Percentiles rank a stretch among this genome's conserved stretches.
These are phyloP conservation scores for Monsonia emarginata DNA, from an alignment of 441 rosid genomes.

Conservation along the genomic window DNA sequence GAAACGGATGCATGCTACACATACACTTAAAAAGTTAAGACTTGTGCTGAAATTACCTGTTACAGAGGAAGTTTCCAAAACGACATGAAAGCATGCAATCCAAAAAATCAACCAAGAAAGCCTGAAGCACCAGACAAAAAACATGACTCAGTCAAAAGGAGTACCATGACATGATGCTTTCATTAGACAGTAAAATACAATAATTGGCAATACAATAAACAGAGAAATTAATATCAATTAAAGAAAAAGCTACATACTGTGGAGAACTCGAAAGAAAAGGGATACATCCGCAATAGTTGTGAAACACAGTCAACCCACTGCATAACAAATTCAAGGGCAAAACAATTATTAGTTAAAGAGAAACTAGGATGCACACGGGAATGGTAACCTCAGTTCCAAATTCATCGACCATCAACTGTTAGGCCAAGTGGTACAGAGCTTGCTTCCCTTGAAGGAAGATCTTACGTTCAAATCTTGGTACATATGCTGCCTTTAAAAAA, in stretches of 20 bases:
- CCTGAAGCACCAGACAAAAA: constrained; percentile 35
- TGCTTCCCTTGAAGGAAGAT: too few species aligned
- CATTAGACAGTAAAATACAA: not conserved
- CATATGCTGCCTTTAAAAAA: too few species aligned
- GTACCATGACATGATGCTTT: not conserved
- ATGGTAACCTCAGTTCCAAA: not conserved
- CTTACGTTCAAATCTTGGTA: too few species aligned
- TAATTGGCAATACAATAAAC: not conserved
- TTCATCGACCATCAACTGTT: too few species aligned
- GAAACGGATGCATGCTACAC: not conserved
- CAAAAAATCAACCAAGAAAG: constrained; percentile 82
- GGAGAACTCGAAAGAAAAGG: constrained; percentile 91
- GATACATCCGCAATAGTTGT: constrained; percentile 85
- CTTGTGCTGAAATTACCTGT: constrained; percentile 40
- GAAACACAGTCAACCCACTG: constrained; percentile 99
- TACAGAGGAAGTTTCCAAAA: constrained; percentile 91
- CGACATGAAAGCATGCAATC: constrained; percentile 84
- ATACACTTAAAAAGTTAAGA: not conserved
- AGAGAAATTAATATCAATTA: constrained; percentile 5
- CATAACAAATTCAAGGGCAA: constrained; percentile 27
- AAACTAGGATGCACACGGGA: not conserved
- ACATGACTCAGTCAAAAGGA: constrained; percentile 4
- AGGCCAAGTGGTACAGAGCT: too few species aligned
- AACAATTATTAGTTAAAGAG: constrained; percentile 9
- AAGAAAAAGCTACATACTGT: constrained; percentile 48